phyloP scores from a whole-genome alignment of 23 red algal species.

The Pyropia yezoensis region DNA sequence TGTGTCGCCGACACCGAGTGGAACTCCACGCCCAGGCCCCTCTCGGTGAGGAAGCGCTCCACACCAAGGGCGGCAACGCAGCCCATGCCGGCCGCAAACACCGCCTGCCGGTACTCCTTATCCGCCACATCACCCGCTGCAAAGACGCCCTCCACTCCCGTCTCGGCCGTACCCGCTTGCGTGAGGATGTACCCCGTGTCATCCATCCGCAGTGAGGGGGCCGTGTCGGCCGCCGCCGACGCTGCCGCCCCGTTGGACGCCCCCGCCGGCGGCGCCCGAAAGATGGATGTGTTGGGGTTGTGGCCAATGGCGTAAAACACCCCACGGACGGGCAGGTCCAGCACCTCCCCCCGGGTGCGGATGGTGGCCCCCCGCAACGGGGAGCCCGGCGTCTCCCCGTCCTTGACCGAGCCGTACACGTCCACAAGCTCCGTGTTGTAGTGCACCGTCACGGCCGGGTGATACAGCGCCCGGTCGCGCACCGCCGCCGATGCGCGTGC shows the following conservation, averaged over 20 bases:
- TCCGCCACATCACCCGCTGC: conserved; percentile 87
- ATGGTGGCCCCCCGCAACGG: conserved; percentile 38
- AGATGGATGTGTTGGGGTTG: conserved; percentile 58
- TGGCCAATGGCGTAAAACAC: conserved; percentile 94
- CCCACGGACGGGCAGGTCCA: conserved; percentile 31
- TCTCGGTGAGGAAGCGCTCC: conserved; percentile 45
- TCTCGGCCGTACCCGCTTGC: conserved; percentile 24
- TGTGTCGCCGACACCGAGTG: background rate
- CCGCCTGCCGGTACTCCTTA: conserved; percentile 72
- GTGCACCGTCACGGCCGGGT: conserved; percentile 38
- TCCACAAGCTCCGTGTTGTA: conserved; percentile 24
- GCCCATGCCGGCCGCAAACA: conserved; percentile 80
- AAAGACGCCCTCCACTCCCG: conserved; percentile 71
- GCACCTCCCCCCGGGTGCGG: conserved; percentile 10
- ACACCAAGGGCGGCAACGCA: conserved; percentile 86
- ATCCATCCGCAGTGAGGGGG: conserved; percentile 40
- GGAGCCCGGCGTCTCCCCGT: conserved; percentile 19
- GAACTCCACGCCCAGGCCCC: conserved; percentile 27
- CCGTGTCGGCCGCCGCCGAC: background rate
- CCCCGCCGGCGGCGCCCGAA: conserved; percentile 9
- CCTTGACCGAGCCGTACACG: conserved; percentile 10
- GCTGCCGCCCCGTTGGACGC: background rate
- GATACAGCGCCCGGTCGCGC: conserved; percentile 43
- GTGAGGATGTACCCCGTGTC: conserved; percentile 50
- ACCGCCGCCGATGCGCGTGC: conserved; percentile 61